These are phyloP conservation scores for Linanthus parryae DNA, from an alignment of 148 eudicot genomes.

Conservation along the genomic window DNA sequence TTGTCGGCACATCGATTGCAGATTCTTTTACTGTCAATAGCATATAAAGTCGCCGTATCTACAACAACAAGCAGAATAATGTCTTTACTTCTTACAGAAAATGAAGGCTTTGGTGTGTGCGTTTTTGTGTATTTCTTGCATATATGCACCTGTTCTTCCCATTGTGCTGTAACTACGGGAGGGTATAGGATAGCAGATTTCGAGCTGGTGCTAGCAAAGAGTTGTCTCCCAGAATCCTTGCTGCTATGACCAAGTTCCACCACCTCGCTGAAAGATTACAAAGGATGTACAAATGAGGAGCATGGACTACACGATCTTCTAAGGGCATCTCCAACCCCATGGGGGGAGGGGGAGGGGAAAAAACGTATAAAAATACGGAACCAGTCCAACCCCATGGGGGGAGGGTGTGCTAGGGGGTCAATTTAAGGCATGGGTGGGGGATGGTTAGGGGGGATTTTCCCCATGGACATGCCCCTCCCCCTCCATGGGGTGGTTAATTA, in stretches of 20 bases:
- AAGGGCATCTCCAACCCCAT: too few species aligned
- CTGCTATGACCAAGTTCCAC: slow-evolving; percentile 64
- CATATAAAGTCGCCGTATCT: slow-evolving; percentile 84
- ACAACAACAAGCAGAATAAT: slow-evolving; percentile 16
- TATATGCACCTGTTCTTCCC: slow-evolving; percentile 84
- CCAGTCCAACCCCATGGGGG: too few species aligned
- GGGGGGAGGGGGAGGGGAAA: not conserved
- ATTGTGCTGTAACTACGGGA: slow-evolving; percentile 72
- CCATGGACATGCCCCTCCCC: too few species aligned
- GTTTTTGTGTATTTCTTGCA: not conserved
- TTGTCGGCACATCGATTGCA: slow-evolving; percentile 96
- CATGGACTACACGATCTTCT: too few species aligned
- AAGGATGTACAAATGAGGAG: slow-evolving; percentile 3
- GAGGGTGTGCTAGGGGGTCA: too few species aligned
- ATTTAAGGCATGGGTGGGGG: too few species aligned
- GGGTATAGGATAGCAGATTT: slow-evolving; percentile 52
- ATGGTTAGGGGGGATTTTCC: too few species aligned
- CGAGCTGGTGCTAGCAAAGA: slow-evolving; percentile 43
- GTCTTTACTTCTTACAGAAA: slow-evolving; percentile 7
- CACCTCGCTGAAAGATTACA: slow-evolving; percentile 50
- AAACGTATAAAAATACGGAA: not conserved
- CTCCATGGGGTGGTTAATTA: too few species aligned
- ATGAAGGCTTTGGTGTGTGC: not conserved
- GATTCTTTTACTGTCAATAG: slow-evolving; percentile 97
- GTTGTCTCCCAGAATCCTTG: slow-evolving; percentile 80